A percentile compares a stretch with the other conserved stretches of the same genome.
Evolutionary conservation across 2,329 filamentous ascomycete genomes (phyloP).

Genomic region (Pestalotiopsis sp.): DNA sequence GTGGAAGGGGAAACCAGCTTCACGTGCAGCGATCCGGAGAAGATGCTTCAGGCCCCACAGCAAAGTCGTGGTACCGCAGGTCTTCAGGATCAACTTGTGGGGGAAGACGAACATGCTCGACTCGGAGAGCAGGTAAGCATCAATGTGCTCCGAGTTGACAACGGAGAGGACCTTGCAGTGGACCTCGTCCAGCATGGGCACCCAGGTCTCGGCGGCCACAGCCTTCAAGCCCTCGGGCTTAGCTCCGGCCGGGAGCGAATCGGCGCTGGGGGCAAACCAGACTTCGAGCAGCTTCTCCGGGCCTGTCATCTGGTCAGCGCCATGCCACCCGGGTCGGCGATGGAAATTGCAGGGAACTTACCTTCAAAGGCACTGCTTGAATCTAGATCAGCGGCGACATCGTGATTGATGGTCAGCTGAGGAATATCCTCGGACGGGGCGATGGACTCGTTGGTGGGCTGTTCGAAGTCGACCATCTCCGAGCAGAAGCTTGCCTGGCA

Average conservation of each 20-base stretch:
- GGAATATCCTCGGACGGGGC: conserved; percentile 84
- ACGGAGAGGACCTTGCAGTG: conserved; percentile 98
- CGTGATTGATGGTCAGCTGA: conserved; percentile 94
- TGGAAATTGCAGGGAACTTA: conserved; percentile 36
- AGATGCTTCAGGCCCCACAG: conserved; percentile 88
- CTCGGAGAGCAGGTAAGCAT: conserved; percentile 95
- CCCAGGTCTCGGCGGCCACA: conserved; percentile 84
- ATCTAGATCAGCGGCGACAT: conserved; percentile 89
- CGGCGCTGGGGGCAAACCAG: conserved; percentile 87
- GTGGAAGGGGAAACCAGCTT: conserved; percentile 87
- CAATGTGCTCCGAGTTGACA: conserved; percentile 89
- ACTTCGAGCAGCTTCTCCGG: conserved; percentile 98
- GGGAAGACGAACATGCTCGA: conserved; percentile 99
- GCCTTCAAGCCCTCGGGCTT: conserved; percentile 82
- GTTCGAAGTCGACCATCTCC: conserved; percentile 85
- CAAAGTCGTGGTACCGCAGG: conserved; percentile 94
- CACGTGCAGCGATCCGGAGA: conserved; percentile 84
- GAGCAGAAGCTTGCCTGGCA: conserved; percentile 29
- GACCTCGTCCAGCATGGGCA: conserved; percentile 95
- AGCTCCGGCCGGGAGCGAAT: conserved; percentile 70
- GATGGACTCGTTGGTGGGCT: conserved; percentile 80
- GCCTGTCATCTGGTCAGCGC: conserved; percentile 48
- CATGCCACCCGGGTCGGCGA: not conserved
- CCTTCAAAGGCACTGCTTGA: conserved; percentile 96
- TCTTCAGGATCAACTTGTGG: conserved; percentile 99